Conservation (phyloP, 805 yeast genomes). For the Kuraishia hungarica region DNA sequence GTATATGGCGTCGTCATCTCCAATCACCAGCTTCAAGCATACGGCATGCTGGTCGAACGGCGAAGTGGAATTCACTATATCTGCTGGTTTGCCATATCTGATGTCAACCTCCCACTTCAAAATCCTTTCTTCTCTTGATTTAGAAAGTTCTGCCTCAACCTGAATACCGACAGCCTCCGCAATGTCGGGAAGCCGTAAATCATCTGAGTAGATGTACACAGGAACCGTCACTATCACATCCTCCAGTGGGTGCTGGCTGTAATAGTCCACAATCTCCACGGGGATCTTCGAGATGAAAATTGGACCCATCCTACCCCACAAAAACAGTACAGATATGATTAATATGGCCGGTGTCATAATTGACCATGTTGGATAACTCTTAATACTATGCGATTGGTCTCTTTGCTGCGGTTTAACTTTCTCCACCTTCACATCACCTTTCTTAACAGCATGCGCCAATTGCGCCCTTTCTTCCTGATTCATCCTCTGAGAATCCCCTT, state of each 20-base stretch:
- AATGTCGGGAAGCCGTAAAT: conserved; percentile 39
- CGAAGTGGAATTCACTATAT: background rate
- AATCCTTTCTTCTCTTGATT: background rate
- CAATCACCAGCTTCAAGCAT: background rate
- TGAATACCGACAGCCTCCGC: conserved; percentile 29
- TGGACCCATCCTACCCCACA: background rate
- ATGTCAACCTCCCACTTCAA: conserved; percentile 1
- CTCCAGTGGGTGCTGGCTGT: conserved; percentile 18
- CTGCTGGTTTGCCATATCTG: background rate
- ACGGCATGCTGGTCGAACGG: background rate
- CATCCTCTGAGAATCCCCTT: background rate
- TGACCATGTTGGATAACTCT: background rate
- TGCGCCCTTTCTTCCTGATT: background rate
- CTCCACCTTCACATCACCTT: background rate
- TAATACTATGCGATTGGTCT: background rate
- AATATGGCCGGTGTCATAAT: background rate
- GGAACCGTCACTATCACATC: conserved; percentile 31
- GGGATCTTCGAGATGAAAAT: background rate
- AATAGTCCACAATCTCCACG: conserved; percentile 1
- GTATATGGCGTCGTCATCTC: conserved; percentile 3
- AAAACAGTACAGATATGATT: no score
- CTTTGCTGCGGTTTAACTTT: background rate
- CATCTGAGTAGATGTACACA: conserved; percentile 28
- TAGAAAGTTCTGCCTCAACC: conserved; percentile 26
- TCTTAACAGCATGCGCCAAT: background rate